Percentiles rank a stretch among this genome's conserved stretches.
These are phyloP conservation scores for Nannochloris sp. DNA, from an alignment of 139 green algal genomes.

Conservation along the genomic window DNA sequence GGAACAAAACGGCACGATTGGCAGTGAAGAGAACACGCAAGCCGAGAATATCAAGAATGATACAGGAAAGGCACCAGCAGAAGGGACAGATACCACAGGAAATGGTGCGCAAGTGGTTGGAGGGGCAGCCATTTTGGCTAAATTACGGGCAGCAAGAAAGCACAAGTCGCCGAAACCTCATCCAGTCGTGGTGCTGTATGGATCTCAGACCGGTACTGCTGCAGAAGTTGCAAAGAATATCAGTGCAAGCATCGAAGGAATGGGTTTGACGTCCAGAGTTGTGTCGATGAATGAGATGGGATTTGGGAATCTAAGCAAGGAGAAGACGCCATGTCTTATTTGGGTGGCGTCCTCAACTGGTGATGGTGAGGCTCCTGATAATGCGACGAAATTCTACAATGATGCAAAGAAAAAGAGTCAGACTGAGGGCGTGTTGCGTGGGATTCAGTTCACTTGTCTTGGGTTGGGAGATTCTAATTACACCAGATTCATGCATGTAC, in stretches of 20 bases:
- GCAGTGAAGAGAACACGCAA: background rate
- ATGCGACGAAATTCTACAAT: conserved; percentile 61
- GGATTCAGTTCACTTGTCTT: conserved; percentile 73
- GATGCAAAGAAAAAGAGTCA: conserved; percentile 40
- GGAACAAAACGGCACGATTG: background rate
- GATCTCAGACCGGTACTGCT: conserved; percentile 83
- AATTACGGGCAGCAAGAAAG: conserved; percentile 5
- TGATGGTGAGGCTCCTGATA: conserved; percentile 93
- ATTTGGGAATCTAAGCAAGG: conserved; percentile 39
- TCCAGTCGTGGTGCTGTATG: conserved; percentile 63
- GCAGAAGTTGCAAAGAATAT: conserved; percentile 85
- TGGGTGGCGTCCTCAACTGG: conserved; percentile 63
- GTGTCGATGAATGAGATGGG: conserved; percentile 70
- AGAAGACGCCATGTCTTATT: conserved; percentile 31
- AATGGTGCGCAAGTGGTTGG: background rate
- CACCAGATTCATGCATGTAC: conserved; percentile 82
- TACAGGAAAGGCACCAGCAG: too few relatives aligned
- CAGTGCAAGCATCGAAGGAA: conserved; percentile 50
- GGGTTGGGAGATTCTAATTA: conserved; percentile 97
- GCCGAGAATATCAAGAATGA: background rate
- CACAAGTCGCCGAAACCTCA: background rate
- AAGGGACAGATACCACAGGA: too few relatives aligned
- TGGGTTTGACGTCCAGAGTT: conserved; percentile 22
- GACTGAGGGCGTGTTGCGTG: conserved; percentile 10
- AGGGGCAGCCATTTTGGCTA: conserved; percentile 24